phyloP scores from a whole-genome alignment of 2,329 filamentous ascomycete species.

The Fusarium armeniacum region DNA sequence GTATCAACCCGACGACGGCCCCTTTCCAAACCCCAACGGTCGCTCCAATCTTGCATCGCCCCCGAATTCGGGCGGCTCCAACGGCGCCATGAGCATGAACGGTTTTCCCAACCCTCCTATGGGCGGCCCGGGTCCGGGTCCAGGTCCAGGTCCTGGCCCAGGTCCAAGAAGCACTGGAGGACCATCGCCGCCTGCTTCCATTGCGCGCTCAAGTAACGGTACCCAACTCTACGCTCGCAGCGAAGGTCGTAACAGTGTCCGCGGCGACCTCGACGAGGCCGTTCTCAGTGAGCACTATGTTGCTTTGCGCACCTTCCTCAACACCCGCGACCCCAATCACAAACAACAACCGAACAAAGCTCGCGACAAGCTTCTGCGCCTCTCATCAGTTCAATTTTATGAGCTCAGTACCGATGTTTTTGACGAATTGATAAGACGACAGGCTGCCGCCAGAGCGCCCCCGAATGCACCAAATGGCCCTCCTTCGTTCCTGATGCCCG shows the following conservation, averaged over 20 bases:
- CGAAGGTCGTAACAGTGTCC: constrained; percentile 70
- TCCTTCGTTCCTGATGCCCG: constrained; percentile 85
- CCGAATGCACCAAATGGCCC: constrained; percentile 67
- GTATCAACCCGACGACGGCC: constrained; percentile 70
- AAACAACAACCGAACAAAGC: constrained; percentile 87
- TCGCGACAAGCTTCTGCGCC: constrained; percentile 90
- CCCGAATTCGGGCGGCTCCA: constrained; percentile 75
- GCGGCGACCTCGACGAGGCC: constrained; percentile 71
- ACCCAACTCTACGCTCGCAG: constrained; percentile 75
- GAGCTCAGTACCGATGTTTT: constrained; percentile 98
- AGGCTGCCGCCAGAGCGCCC: constrained; percentile 72
- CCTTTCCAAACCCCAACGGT: constrained; percentile 66
- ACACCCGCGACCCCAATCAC: constrained; percentile 80
- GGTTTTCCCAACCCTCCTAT: constrained; percentile 62
- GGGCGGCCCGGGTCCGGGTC: constrained; percentile 59
- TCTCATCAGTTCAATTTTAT: constrained; percentile 94
- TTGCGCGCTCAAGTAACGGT: constrained; percentile 87
- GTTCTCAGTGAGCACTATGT: constrained; percentile 85
- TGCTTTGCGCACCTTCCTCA: constrained; percentile 82
- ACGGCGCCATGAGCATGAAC: constrained; percentile 71
- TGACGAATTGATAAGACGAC: constrained; percentile 91
- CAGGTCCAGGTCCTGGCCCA: constrained; percentile 61
- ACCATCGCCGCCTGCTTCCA: constrained; percentile 88
- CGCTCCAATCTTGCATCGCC: constrained; percentile 76
- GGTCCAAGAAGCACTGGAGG: constrained; percentile 70